phyloP scores from a whole-genome alignment of 2,329 filamentous ascomycete genomes.

The Scedosporium minutisporum region DNA sequence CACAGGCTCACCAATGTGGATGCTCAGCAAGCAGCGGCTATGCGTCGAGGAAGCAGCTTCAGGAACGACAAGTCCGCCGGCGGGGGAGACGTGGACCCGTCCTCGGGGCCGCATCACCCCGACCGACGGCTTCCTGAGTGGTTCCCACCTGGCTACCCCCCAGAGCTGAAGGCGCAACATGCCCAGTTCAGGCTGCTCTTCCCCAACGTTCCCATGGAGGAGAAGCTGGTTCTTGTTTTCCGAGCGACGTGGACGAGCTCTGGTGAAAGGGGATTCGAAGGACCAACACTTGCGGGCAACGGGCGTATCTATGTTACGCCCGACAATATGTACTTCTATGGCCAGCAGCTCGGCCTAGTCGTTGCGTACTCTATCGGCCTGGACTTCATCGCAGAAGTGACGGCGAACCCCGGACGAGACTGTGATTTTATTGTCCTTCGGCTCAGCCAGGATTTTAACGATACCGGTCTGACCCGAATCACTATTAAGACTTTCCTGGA shows the following conservation, averaged over 20 bases:
- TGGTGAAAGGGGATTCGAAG: constrained; percentile 28
- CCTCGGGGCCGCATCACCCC: background rate
- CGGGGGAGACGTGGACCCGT: background rate
- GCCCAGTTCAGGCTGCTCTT: constrained; percentile 91
- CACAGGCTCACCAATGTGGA: background rate
- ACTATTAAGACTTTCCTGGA: constrained; percentile 92
- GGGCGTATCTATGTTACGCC: constrained; percentile 81
- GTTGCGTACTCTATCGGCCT: constrained; percentile 71
- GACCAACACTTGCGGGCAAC: constrained; percentile 32
- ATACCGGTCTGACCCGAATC: constrained; percentile 60
- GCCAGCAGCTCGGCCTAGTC: constrained; percentile 84
- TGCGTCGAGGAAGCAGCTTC: background rate
- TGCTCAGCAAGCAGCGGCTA: background rate
- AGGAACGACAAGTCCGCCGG: background rate
- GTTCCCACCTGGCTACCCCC: constrained; percentile 69
- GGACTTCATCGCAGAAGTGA: constrained; percentile 75
- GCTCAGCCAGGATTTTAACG: constrained; percentile 50
- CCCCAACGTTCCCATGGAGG: constrained; percentile 63
- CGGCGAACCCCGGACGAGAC: constrained; percentile 77
- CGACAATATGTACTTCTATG: constrained; percentile 90
- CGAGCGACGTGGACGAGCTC: constrained; percentile 69
- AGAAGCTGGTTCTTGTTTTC: constrained; percentile 86
- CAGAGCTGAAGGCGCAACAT: constrained; percentile 75
- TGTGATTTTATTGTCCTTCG: constrained; percentile 91
- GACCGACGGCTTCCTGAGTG: constrained; percentile 31